phyloP scores from a whole-genome alignment of 2,329 filamentous ascomycete genomes.

The Xylaria sp. region DNA sequence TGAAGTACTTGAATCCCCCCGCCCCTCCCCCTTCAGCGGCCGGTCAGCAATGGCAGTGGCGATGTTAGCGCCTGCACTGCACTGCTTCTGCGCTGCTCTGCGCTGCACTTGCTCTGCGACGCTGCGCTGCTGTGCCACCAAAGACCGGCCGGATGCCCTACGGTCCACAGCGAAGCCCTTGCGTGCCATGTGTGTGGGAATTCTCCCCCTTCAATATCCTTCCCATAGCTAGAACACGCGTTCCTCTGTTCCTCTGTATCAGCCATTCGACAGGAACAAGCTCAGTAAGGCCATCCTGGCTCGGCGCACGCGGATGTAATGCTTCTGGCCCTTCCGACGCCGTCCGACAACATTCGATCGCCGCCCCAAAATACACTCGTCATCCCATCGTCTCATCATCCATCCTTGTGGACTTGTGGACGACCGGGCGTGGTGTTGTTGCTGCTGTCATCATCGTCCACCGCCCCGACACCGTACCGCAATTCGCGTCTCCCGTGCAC shows the following conservation, averaged over 20 bases:
- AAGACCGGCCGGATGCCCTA: neutral
- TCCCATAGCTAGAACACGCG: constrained; percentile 7
- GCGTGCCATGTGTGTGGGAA: constrained; percentile 18
- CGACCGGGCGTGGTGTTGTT: neutral
- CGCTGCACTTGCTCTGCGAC: no score
- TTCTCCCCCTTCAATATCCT: constrained; percentile 18
- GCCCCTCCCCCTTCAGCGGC: no score
- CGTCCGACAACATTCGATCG: constrained; percentile 22
- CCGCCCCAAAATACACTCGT: neutral
- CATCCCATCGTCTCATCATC: constrained; percentile 2
- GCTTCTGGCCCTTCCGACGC: constrained; percentile 14
- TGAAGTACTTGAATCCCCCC: no score
- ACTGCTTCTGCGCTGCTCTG: no score
- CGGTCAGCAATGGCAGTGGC: no score
- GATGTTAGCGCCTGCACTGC: no score
- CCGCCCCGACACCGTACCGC: neutral
- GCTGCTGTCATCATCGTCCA: neutral
- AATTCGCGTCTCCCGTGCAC: neutral
- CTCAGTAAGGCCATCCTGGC: neutral
- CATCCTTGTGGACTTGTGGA: constrained; percentile 6
- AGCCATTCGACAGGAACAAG: constrained; percentile 7
- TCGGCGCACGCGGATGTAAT: neutral
- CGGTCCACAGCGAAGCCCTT: neutral
- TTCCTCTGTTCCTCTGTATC: constrained; percentile 16
- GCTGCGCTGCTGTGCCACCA: no score